Evolutionary conservation across 2,329 filamentous ascomycete species (phyloP), one percentile per base, ranked within the genome.

Genomic region (Orbilia brochopaga): DNA sequence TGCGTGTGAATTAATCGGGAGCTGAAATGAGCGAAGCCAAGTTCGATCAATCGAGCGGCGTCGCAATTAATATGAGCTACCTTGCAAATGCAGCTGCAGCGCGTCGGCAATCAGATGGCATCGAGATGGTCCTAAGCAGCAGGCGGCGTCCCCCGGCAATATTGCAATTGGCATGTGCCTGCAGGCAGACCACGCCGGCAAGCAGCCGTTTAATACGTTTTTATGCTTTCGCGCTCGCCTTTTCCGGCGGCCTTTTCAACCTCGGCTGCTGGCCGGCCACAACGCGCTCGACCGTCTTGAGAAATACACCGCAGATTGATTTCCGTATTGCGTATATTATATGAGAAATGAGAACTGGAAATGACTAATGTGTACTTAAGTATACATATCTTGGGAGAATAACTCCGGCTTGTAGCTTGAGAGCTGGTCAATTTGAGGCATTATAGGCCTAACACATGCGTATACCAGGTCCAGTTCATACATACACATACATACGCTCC

Each of bases 71-170:
- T 3, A 32, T 5, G 4, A 3, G 42, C 42, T n/a, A 46, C 4
- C 19, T n/a, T 46, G 3, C 3, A 46, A 5, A 46, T n/a, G n/a
- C n/a, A 46, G 37, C 44, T 27, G 23, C 19, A 42, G 17, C 66
- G 59, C 51, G 54, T 70, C 66, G 66, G 66, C 59, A 70, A 70
- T 64, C 66, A 70, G 60, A 70, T 70, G 59, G 66, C 48, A 70
- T 64, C 53, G 59, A 70, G 17, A 15, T 6, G 4, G 4, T 32
- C 8, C 27, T 8, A 4, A 8, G 19, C 46, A 15, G 11, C n/a
- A 6, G 11, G 6, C 59, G 30, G 46, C 23, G 32, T 54, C 46
- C 50, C 37, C 60, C 37, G 60, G 51, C 54, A 50, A 5, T 13
- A 2, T 50, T 58, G 27, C 27, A 32, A 32, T 64, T 64, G 66